Evolutionary conservation across 495 filamentous ascomycete genomes (phyloP), one percentile per base, ranked within the genome.

Genomic region (Massariosphaeria phaeospora): DNA sequence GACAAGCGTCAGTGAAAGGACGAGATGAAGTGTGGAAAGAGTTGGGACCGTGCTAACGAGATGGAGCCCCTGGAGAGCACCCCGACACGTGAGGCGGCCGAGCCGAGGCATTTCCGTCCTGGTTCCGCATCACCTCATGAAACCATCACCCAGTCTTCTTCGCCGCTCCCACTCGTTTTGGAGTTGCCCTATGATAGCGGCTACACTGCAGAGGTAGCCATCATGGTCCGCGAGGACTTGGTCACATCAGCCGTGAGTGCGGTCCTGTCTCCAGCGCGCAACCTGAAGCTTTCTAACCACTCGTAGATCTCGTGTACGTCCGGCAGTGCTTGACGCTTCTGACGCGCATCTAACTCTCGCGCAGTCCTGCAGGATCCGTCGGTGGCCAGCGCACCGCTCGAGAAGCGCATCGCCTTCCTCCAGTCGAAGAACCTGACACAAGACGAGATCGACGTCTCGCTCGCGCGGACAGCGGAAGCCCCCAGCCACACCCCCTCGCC

Each of bases 401-500:
- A 97, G 59, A 96, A 94, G 71, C 80, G 88, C 50, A 76, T 96
- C 48, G 85, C 89, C 12, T 99, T 99, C 61, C 78, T 99, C 17
- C 86, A 91, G 67, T 95, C 91, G 0, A 99, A 99, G 71, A 96
- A 97, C 66, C 78, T 99, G 13, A 96, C 91, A 2, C 87, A 89
- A 70, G 90, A 97, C 70, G 93, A 99, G 70, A 83, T 99, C 52
- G 88, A 89, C 65, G 72, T 81, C 30, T 86, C 93, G 17, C 79
- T 99, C 48, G 81, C 86, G 34, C 80, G 91, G 56, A 81, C 79
- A 33, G 80, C 82, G 26, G 77, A 84, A 52, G 74, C 79, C 26
- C 33, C 66, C 52, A 55, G 62, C 25, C 64, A 77, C n/a, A 65
- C 75, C 38, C 62, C 70, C 40, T 59, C 75, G 24, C 65, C 67